Percentiles rank a stretch among this genome's conserved stretches.
Evolutionary conservation across 805 yeast genomes (phyloP).

Genomic region (Candida qinlingensis): DNA sequence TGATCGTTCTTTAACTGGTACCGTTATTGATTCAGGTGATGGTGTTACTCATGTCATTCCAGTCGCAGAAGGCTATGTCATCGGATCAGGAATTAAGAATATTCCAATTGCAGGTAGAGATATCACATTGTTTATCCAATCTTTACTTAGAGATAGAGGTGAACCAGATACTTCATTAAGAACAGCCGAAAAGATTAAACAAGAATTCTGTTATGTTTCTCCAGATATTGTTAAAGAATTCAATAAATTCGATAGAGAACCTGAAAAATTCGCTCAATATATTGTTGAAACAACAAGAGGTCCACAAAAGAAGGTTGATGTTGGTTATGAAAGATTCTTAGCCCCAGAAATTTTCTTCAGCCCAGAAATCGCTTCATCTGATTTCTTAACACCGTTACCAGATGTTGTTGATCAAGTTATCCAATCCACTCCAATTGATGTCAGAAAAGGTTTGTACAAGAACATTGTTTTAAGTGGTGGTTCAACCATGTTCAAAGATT

Average conservation of each 20-base stretch:
- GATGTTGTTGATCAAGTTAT: constrained; percentile 93
- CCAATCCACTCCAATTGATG: constrained; percentile 95
- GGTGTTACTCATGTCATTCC: constrained; percentile 99
- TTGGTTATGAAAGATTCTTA: constrained; percentile 94
- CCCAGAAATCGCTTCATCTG: constrained; percentile 95
- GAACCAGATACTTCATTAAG: constrained; percentile 89
- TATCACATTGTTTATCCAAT: constrained; percentile 89
- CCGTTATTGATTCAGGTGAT: constrained; percentile 97
- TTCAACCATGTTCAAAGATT: constrained; percentile 97
- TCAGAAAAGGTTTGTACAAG: constrained; percentile 91
- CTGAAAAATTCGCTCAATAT: constrained; percentile 90
- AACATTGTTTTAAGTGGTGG: constrained; percentile 97
- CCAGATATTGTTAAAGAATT: constrained; percentile 98
- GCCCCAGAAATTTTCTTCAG: constrained; percentile 99
- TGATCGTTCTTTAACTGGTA: constrained; percentile 95
- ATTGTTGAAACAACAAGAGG: constrained; percentile 73
- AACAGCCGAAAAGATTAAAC: constrained; percentile 96
- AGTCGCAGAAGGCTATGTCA: constrained; percentile 98
- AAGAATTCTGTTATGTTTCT: constrained; percentile 93
- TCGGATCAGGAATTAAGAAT: constrained; percentile 94
- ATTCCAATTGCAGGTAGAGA: constrained; percentile 99
- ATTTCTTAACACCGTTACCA: constrained; percentile 93
- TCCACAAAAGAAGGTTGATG: constrained; percentile 64
- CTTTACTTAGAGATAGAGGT: constrained; percentile 92
- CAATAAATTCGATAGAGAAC: constrained; percentile 88